Conservation (phyloP, 2,329 filamentous ascomycete genomes). For the Bipolaris gigantea region DNA sequence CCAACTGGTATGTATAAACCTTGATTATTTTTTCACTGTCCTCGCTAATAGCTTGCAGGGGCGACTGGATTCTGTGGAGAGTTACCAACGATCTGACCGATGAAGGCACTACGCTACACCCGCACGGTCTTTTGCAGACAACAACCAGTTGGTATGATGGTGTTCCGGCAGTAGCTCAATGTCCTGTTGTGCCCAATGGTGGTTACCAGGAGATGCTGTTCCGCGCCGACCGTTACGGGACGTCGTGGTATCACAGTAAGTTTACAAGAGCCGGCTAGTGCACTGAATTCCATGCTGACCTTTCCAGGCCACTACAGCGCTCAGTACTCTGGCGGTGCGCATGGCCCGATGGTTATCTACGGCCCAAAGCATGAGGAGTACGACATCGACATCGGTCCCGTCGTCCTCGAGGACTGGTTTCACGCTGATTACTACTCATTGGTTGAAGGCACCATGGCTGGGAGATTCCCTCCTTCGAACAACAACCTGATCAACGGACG, state of each 20-base stretch:
- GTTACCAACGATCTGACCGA: constrained; percentile 37
- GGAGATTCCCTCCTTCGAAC: constrained; percentile 22
- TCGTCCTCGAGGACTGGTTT: constrained; percentile 48
- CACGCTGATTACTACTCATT: constrained; percentile 39
- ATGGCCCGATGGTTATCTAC: constrained; percentile 45
- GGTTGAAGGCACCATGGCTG: constrained; percentile 34
- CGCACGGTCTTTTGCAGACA: constrained; percentile 39
- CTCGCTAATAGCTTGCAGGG: constrained; percentile 21
- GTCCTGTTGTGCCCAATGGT: constrained; percentile 40
- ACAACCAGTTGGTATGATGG: constrained; percentile 43
- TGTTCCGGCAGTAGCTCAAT: constrained; percentile 41
- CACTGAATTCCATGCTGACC: neutral
- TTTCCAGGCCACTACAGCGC: constrained; percentile 38
- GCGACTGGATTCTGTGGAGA: constrained; percentile 33
- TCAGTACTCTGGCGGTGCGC: constrained; percentile 45
- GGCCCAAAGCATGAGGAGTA: constrained; percentile 43
- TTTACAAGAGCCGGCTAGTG: neutral
- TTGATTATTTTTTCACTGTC: neutral
- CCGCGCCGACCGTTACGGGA: constrained; percentile 36
- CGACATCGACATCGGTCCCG: constrained; percentile 47
- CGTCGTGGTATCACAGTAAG: constrained; percentile 32
- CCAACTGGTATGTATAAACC: constrained; percentile 25
- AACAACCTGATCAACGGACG: constrained; percentile 28
- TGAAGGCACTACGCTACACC: constrained; percentile 42
- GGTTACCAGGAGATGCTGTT: constrained; percentile 23